Conservation (phyloP, 768 basidiomycete species). For the Coprinopsis sp. region DNA sequence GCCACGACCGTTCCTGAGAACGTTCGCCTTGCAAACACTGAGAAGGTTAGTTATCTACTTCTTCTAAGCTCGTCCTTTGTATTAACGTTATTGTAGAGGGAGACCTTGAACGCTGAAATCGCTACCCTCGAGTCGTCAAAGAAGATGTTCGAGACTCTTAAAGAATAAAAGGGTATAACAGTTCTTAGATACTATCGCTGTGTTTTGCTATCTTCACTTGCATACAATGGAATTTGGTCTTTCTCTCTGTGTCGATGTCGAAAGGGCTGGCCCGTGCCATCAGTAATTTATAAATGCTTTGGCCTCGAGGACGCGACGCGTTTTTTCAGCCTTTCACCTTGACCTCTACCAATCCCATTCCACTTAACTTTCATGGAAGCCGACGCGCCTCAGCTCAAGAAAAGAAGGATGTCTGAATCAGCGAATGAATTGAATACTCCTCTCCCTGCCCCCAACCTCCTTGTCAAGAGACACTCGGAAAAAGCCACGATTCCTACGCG, state of each 20-base stretch:
- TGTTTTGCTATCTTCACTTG: not conserved
- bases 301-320: conserved; percentile 5
- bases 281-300: too few species aligned
- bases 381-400: conserved; percentile 43
- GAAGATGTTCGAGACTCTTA: conserved; percentile 70
- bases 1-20: conserved; percentile 73
- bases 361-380: conserved; percentile 13
- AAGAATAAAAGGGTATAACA: conserved; percentile 37
- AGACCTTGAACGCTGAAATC: conserved; percentile 77
- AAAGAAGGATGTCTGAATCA: conserved; percentile 51
- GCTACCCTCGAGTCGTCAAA: conserved; percentile 64
- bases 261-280: too few species aligned
- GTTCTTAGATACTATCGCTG: not conserved
- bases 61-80: not conserved
- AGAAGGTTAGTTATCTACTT: conserved; percentile 57
- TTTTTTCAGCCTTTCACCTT: conserved; percentile 4
- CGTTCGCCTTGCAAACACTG: conserved; percentile 69
- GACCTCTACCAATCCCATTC: conserved; percentile 1
- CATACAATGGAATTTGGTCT: too few species aligned
- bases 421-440: conserved; percentile 20
- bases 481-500: conserved; percentile 83
- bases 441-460: conserved; percentile 47
- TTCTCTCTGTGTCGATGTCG: too few species aligned
- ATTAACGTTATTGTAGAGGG: conserved; percentile 44
- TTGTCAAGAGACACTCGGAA: conserved; percentile 80